Evolutionary conservation across 148 eudicot species (phyloP), one percentile per base, ranked within the genome.

Genomic region (Cornus florida): DNA sequence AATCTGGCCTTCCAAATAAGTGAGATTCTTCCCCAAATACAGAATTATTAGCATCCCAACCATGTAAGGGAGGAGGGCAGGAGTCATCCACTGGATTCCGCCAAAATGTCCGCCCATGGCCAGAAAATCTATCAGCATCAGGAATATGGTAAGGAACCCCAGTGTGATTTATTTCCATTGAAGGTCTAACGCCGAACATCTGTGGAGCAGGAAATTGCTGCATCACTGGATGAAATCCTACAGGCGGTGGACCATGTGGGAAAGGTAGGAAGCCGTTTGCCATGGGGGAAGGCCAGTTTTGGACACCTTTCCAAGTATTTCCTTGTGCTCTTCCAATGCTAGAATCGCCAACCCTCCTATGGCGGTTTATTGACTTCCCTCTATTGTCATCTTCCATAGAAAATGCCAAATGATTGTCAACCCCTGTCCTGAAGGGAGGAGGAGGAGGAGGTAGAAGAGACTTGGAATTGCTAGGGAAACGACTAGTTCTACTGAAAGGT

Each of bases 231-330:
- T 90, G 98, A 82, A 91, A 93, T 70, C 84, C 90, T n/a, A 90
- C 87, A 67, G 92, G 92, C 72, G 91, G 93, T 62, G 94, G 97
- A 74, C 89, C 93, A 75, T 91, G 97, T n/a, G 89, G 95, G 81
- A 89, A 95, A 67, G 99, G 97, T 75, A 92, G 83, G 79, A 87
- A 93, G 60, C 99, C 97, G 84, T 92, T 92, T 74, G 92, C 78
- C 80, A 92, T 62, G 11, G 95, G 93, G 31, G 97, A 83, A 79
- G 97, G 93, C 99, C 99, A 95, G 74, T 79, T 93, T 60, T 90
- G 97, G 71, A 86, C 86, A 38, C 94, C 92, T 78, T 91, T 92
- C 97, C 97, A 95, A 69, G 91, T 74, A 82, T 84, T 91, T 72
- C 91, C 97, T 71, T 90, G 99, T 10, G 81, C 80, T 81, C 99